Percentiles rank a stretch among this genome's conserved stretches.
Conservation (phyloP, 1,284 basidiomycete species). For the Ustilago crameri region DNA sequence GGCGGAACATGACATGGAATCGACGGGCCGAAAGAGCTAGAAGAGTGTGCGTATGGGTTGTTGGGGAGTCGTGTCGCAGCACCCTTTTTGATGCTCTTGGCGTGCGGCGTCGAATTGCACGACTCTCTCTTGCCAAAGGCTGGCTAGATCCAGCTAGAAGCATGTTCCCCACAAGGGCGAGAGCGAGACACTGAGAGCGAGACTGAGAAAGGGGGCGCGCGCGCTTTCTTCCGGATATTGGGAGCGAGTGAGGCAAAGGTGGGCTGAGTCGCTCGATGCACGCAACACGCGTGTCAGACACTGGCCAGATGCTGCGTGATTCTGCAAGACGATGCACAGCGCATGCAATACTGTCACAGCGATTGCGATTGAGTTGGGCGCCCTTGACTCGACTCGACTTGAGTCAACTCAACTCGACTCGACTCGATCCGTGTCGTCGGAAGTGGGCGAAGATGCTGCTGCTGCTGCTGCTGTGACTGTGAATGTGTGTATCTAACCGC, state of each 20-base stretch:
- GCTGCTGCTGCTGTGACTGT: no score
- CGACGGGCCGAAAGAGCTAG: not conserved
- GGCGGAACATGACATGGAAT: not conserved
- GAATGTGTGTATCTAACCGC: no score
- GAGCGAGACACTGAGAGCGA: not conserved
- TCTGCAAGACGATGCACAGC: not conserved
- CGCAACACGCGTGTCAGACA: not conserved
- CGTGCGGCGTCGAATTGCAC: no score
- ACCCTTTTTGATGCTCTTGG: no score
- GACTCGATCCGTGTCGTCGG: constrained; percentile 1
- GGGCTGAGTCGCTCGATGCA: constrained; percentile 1
- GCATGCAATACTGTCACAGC: not conserved
- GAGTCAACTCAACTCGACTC: not conserved
- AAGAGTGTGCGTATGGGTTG: not conserved
- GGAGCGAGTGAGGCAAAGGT: not conserved
- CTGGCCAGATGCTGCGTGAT: not conserved
- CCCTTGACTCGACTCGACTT: not conserved
- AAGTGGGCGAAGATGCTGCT: no score
- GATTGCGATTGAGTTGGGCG: no score
- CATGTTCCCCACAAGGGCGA: not conserved
- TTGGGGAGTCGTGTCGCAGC: not conserved
- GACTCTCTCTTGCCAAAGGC: not conserved
- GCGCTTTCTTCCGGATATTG: not conserved
- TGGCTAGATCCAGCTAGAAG: no score
- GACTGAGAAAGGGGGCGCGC: no score